A percentile compares a stretch with the other conserved stretches of the same genome.
Evolutionary conservation across 2,329 filamentous ascomycete genomes (phyloP).

Genomic region (Triangularia setosa): DNA sequence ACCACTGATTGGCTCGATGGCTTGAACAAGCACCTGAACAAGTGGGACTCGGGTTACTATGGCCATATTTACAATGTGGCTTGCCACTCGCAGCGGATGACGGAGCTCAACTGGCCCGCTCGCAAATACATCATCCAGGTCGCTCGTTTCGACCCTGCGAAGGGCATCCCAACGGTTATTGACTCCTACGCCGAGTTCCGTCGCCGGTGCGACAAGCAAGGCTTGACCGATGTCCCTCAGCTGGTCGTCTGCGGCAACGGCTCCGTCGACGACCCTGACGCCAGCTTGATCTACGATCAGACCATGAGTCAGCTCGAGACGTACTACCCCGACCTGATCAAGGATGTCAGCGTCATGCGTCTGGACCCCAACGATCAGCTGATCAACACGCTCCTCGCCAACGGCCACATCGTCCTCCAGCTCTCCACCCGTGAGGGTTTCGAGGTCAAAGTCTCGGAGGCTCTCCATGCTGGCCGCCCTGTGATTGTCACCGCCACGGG

Average conservation of each 20-base stretch:
- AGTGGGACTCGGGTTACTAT: constrained; percentile 71
- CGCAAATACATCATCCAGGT: constrained; percentile 76
- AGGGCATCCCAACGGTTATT: constrained; percentile 75
- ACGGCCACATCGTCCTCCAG: constrained; percentile 70
- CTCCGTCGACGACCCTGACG: constrained; percentile 78
- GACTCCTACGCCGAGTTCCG: constrained; percentile 72
- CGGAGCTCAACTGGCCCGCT: constrained; percentile 54
- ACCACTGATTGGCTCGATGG: constrained; percentile 84
- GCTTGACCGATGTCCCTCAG: constrained; percentile 57
- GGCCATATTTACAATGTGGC: constrained; percentile 66
- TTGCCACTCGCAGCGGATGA: constrained; percentile 57
- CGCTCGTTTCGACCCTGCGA: constrained; percentile 78
- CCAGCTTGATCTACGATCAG: constrained; percentile 65
- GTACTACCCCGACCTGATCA: constrained; percentile 56
- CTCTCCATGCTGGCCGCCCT: constrained; percentile 73
- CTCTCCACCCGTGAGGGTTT: constrained; percentile 80
- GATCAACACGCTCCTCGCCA: constrained; percentile 70
- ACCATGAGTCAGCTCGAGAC: constrained; percentile 64
- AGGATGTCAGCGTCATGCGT: constrained; percentile 70
- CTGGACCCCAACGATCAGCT: constrained; percentile 75
- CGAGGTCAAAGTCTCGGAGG: constrained; percentile 83
- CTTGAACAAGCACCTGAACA: constrained; percentile 68
- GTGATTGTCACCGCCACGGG: constrained; percentile 72
- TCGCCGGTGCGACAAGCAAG: constrained; percentile 52
- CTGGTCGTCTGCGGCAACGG: constrained; percentile 76